These are phyloP conservation scores for Rhinocladiella similis DNA, from an alignment of 2,329 filamentous ascomycete genomes.

Conservation along the genomic window DNA sequence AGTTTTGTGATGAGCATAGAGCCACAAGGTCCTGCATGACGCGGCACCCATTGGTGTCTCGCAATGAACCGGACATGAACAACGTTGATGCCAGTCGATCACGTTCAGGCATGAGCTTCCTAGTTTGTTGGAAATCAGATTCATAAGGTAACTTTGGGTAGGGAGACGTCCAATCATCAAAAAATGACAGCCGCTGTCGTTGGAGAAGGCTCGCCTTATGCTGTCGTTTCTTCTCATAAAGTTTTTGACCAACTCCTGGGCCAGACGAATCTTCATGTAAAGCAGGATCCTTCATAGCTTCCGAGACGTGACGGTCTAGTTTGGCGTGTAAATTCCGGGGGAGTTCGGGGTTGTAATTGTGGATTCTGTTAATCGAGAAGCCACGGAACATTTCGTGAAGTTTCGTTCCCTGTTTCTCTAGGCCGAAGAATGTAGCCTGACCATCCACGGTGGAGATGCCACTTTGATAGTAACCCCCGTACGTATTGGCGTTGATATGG, in stretches of 20 bases:
- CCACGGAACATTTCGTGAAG: background rate
- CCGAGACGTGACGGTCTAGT: background rate
- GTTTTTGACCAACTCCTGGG: slow-evolving; percentile 1
- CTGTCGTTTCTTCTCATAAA: slow-evolving; percentile 4
- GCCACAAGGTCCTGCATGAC: slow-evolving; percentile 12
- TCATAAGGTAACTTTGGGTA: background rate
- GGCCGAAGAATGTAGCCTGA: slow-evolving; percentile 10
- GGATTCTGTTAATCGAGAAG: background rate
- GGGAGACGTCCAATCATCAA: background rate
- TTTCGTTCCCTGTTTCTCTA: background rate
- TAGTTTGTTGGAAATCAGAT: slow-evolving; percentile 7
- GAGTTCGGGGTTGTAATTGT: background rate
- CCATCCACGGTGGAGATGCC: slow-evolving; percentile 2
- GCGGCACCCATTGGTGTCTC: background rate
- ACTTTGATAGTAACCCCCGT: too few species aligned
- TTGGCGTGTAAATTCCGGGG: background rate
- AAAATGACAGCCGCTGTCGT: background rate
- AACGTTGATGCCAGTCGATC: background rate
- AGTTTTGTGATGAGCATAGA: background rate
- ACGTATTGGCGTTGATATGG: too few species aligned
- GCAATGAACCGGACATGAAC: slow-evolving; percentile 7
- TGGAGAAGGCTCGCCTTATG: background rate
- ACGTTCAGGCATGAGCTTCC: slow-evolving; percentile 13
- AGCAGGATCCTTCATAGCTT: background rate
- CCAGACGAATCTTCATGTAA: background rate